Evolutionary conservation across 345 rosid genomes (phyloP), one percentile per base, ranked within the genome.

Genomic region (Tarenaya hassleriana): DNA sequence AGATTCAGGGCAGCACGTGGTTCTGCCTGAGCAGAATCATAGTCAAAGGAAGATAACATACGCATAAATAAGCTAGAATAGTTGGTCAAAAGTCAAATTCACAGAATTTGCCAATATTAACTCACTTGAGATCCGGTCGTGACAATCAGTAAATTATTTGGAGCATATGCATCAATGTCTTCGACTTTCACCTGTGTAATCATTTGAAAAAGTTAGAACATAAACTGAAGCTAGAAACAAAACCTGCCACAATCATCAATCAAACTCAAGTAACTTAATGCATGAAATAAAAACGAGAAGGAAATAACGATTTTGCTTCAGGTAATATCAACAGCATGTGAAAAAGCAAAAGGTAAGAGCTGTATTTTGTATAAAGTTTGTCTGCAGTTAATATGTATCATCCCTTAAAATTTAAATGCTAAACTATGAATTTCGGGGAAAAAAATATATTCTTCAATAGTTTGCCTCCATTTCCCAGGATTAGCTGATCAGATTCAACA

Each of bases 101-200:
- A 8, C 45, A 9, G 33, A 32, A 14, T 9, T 41, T 10, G 18
- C 47, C 10, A 17, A 62, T 52, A 68, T 62, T 41, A 59, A 66
- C 88, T 81, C 72, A 92, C 98, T 74, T 92, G 98, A 56, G 98
- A 92, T 50, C 96, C 96, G 32, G 98, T 92, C 16, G 98, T 92
- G 57, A 92, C 95, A 60, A 92, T 83, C 58, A 92, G 77, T 62
- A 92, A 71, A 72, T 92, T 95, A 66, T 92, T 84, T 17, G 98
- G 96, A 72, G 96, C 92, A 64, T 84, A 92, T 46, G 80, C 78
- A 70, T 87, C 98, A 53, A 92, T 84, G 64, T 92, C 98, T 81
- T 92, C 98, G 18, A 73, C 84, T 77, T 87, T 92, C 54, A 92
- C 77, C 98, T 87, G 51, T 38, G 59, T 29, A 34, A 8, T 32